phyloP scores from a whole-genome alignment of 2,329 filamentous ascomycete genomes.

The Colletotrichum incanum region DNA sequence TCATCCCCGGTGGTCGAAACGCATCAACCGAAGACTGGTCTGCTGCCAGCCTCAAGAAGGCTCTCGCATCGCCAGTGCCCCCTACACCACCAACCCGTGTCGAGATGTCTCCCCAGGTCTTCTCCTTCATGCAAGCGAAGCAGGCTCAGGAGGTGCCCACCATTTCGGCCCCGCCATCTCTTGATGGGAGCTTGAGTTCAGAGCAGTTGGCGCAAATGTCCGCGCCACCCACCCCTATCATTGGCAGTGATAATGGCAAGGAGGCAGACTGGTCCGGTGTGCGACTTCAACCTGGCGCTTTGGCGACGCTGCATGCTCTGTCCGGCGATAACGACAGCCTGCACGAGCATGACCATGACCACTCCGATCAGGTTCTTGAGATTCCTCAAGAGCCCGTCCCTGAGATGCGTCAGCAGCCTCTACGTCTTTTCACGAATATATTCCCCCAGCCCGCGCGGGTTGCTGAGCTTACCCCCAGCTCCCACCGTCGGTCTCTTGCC shows the following conservation, averaged over 20 bases:
- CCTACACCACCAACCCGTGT: conserved; percentile 78
- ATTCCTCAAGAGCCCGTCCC: conserved; percentile 60
- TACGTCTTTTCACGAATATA: conserved; percentile 64
- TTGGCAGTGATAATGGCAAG: conserved; percentile 69
- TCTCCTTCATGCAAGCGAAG: conserved; percentile 78
- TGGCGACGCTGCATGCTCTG: conserved; percentile 85
- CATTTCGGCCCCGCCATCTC: conserved; percentile 85
- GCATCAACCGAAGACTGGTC: conserved; percentile 60
- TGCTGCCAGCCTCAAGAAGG: conserved; percentile 63
- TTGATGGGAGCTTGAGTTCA: conserved; percentile 90
- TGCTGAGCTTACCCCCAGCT: conserved; percentile 53
- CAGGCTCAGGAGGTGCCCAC: conserved; percentile 78
- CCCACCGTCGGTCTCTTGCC: conserved; percentile 73
- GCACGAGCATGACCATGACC: conserved; percentile 75
- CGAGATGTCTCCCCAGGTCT: conserved; percentile 81
- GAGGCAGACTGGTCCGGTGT: conserved; percentile 80
- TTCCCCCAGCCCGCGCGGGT: conserved; percentile 48
- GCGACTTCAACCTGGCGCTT: conserved; percentile 82
- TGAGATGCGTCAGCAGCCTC: conserved; percentile 69
- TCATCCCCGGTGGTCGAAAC: conserved; percentile 64
- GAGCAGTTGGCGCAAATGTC: conserved; percentile 89
- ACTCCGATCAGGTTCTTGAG: conserved; percentile 65
- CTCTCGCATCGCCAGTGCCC: conserved; percentile 71
- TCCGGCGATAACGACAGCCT: conserved; percentile 67
- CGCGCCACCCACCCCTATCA: conserved; percentile 86